Evolutionary conservation across 2,329 filamentous ascomycete species (phyloP), one percentile per base, ranked within the genome.

Genomic region (Kalmusia sp.): DNA sequence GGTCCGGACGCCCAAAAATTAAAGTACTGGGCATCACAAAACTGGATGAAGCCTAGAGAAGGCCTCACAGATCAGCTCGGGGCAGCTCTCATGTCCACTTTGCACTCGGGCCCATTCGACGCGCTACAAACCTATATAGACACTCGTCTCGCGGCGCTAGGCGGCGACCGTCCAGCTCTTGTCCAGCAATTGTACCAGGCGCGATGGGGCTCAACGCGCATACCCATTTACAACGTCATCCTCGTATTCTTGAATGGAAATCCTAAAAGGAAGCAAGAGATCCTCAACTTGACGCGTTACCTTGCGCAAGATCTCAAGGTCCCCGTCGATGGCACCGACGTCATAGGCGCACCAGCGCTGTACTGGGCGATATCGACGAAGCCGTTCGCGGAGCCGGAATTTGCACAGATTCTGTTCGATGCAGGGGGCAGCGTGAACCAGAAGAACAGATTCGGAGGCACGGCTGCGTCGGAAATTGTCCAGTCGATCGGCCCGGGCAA

Each of bases 321-420:
- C 4, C 59, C 61, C 0, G 57, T 62, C 2, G 51, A 52, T 11
- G 59, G 54, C 1, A 52, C 52, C 8, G 61, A 62, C 17, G 47
- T 54, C 9, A 39, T 51, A 3, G 61, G 61, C 21, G 38, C 46
- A 22, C 52, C 54, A 4, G 61, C 61, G 6, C 49, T 63, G 6
- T 60, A 57, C 39, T 57, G 52, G 43, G 41, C 54, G 12, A 63
- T 62, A 3, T 55, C 55, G 6, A 55, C 52, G 1, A 62, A 63
- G 37, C 61, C 61, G 17, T 58, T 52, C 14, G 52, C 54, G 1
- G 49, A 55, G 11, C 54, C 57, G 1, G 49, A 50, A 19, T 57
- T 57, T 19, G 61, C 61, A 11, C 54, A 62, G 21, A 44, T 61
- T 2, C 47, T 63, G 11, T 62, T 63, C 28, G 52, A 58, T 19